Base-by-base conservation (phyloP, 129 eudicot species). In the Centrapalus pauciflorus region DNA sequence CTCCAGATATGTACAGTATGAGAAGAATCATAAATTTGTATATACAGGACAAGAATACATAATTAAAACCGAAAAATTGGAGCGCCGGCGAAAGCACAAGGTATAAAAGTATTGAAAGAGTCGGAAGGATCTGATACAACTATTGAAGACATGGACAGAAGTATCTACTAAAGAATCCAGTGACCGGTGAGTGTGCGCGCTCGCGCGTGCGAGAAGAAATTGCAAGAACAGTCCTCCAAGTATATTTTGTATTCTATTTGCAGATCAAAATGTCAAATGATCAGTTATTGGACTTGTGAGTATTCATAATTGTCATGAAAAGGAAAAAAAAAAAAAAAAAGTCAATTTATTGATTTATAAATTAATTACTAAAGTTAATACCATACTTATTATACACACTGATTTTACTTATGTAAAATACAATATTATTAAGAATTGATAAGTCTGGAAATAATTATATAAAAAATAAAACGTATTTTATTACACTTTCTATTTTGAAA, bases 81-180 rank as follows among this genome's bases (percentile, higher is more conserved):
- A 74, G 73, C 25, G 73, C 73, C 73, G 67, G 79, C 79, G 55
- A 66, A 28, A 34, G 43, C 13, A 5, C 35, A 12, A 63, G 66
- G 17, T 67, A 52, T 67, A 33, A 67, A n/a, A 33, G 14, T 32
- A 54, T 67, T 52, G 52, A 23, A 33, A 50, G 64, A 29, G 28
- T 28, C 57, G 21, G 28, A 41, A 69, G 57, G 24, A 56, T 69
- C 74, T 56, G 58, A 38, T 34, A 25, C 10, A n/a, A n/a, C n/a
- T n/a, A n/a, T n/a, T n/a, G n/a, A 69, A 26, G 65, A 54, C 74
- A 69, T 43, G 24, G 57, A 64, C 28, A 45, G 40, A 24, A 69
- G 58, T 27, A 41, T 70, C 67, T 41, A 23, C 67, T 41, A 23
- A 45, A 70, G 67, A 70, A 70, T 70, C 67, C 43, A 34, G 75